Percentiles rank a stretch among this genome's conserved stretches.
phyloP scores from a whole-genome alignment of 108 stramenopile species.

The Parmales sp. region DNA sequence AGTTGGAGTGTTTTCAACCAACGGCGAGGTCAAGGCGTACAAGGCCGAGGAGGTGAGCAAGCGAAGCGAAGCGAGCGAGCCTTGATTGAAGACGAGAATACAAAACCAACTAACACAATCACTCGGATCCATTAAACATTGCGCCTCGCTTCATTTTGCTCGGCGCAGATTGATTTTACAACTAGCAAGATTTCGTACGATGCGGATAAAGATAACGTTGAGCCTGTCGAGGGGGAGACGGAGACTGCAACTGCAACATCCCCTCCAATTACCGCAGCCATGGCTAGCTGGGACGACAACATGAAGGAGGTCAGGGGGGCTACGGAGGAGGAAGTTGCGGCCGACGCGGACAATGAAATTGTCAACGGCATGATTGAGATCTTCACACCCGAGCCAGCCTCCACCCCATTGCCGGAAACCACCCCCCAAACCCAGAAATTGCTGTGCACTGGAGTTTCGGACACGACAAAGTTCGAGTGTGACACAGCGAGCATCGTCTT shows the following conservation, averaged over 20 bases:
- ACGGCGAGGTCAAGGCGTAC: background rate
- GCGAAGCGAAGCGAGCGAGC: no score
- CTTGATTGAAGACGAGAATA: no score
- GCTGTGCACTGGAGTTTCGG: constrained; percentile 29
- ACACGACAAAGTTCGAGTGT: constrained; percentile 24
- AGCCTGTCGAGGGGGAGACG: no score
- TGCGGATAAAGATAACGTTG: background rate
- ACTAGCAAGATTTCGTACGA: constrained; percentile 17
- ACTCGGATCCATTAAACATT: no score
- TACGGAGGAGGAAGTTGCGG: constrained; percentile 25
- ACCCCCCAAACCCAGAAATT: constrained; percentile 19
- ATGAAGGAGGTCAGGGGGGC: constrained; percentile 26
- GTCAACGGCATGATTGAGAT: constrained; percentile 31
- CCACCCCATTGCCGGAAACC: background rate
- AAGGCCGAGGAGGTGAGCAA: no score
- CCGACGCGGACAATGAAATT: background rate
- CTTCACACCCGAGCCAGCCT: constrained; percentile 22
- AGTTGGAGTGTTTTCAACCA: constrained; percentile 19
- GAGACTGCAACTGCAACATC: no score
- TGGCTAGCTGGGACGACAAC: constrained; percentile 24
- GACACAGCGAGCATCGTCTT: constrained; percentile 18
- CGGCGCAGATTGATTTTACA: constrained; percentile 11
- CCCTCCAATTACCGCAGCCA: no score
- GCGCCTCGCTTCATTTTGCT: no score
- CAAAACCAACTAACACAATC: no score